phyloP scores from a whole-genome alignment of 768 basidiomycete genomes.

The Amanita inopinata region DNA sequence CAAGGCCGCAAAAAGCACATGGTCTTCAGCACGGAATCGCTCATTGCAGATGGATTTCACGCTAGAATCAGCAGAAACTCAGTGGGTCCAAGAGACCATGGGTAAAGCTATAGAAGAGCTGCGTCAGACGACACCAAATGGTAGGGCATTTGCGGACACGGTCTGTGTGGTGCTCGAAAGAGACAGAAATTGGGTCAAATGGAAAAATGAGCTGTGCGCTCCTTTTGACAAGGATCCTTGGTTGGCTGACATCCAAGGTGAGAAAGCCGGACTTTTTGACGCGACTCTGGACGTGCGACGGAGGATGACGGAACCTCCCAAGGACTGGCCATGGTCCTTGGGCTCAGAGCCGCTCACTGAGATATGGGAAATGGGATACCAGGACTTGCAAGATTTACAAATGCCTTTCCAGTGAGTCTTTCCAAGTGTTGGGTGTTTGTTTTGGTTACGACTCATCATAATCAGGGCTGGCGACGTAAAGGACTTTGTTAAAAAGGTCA shows the following conservation, averaged over 20 bases:
- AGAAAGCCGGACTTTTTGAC: constrained; percentile 49
- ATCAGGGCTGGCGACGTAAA: constrained; percentile 62
- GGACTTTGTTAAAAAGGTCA: constrained; percentile 63
- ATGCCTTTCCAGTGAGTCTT: constrained; percentile 53
- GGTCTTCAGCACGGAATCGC: constrained; percentile 58
- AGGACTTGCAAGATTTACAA: constrained; percentile 51
- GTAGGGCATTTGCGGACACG: constrained; percentile 67
- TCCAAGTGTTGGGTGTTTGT: constrained; percentile 8
- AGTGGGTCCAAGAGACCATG: constrained; percentile 71
- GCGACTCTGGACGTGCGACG: constrained; percentile 42
- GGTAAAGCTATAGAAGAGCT: constrained; percentile 50
- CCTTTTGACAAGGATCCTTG: constrained; percentile 72
- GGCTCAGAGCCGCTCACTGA: constrained; percentile 69
- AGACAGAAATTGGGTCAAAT: constrained; percentile 84
- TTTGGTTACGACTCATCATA: constrained; percentile 5
- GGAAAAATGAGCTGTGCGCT: constrained; percentile 78
- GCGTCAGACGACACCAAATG: constrained; percentile 69
- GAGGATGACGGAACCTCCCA: constrained; percentile 46
- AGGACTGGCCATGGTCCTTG: constrained; percentile 53
- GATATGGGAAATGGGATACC: constrained; percentile 78
- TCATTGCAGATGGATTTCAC: constrained; percentile 82
- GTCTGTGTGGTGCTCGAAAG: constrained; percentile 63
- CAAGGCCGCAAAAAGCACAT: constrained; percentile 49
- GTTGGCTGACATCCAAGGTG: constrained; percentile 36
- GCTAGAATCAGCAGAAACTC: constrained; percentile 51